Evolutionary conservation across 306 rosid species (phyloP), one percentile per base, ranked within the genome.

Genomic region (Malus sylvestris): DNA sequence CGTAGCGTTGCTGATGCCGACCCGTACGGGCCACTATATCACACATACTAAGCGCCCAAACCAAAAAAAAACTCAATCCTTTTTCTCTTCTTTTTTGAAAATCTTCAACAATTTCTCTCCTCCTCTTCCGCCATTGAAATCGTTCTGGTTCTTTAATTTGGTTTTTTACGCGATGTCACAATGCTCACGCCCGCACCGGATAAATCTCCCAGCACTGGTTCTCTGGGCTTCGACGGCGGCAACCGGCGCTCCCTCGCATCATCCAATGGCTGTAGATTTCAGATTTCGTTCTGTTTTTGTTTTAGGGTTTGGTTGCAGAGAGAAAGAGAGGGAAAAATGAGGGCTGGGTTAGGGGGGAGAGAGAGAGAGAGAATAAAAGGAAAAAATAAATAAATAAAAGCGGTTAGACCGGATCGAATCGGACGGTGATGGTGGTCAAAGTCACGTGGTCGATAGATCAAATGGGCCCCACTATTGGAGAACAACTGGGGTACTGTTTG

Each of bases 11-110:
- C 70, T 86, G 97, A 74, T 81, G 92, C 79, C 97, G 93, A 79
- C 97, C 97, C 84, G 97, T 91, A 64, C 97, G 97, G 77, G 97
- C 97, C 81, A 91, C 97, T 82, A 91, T 80, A 72, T 82, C 92
- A 84, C 91, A 87, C 97, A 91, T 91, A 55, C 59, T 6, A n/a
- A n/a, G n/a, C n/a, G n/a, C n/a, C n/a, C n/a, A n/a, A n/a, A n/a
- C n/a, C n/a, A n/a, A n/a, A n/a, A n/a, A n/a, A n/a, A n/a, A n/a
- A n/a, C n/a, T n/a, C n/a, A n/a, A n/a, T n/a, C n/a, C 25, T 23
- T 23, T 23, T 25, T 25, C 25, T 25, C 25, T 25, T 25, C 25
- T 25, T 25, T 25, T 25, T 25, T 25, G 25, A 25, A 25, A 25
- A 25, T 25, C 25, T 25, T 25, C 25, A 25, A 25, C 25, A 25